Conservation (phyloP, 768 basidiomycete species). For the Suillus spraguei region DNA sequence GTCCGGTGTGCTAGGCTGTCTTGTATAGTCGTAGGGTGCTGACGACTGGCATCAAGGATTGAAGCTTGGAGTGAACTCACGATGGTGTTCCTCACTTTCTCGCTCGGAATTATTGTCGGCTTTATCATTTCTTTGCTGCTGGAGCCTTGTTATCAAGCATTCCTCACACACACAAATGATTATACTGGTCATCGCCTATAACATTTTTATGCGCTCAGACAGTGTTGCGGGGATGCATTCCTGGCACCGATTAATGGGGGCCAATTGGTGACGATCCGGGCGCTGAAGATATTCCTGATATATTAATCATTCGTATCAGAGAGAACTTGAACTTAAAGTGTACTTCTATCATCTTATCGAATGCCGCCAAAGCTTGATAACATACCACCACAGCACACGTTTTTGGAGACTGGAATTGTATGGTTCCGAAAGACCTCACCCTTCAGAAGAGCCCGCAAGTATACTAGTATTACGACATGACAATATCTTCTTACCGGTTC, state of each 20-base stretch:
- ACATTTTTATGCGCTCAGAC: neutral
- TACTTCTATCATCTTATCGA: constrained; percentile 25
- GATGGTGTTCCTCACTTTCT: constrained; percentile 87
- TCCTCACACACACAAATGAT: constrained; percentile 90
- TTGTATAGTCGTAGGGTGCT: neutral
- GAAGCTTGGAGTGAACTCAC: constrained; percentile 89
- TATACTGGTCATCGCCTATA: constrained; percentile 53
- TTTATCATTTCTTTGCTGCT: constrained; percentile 81
- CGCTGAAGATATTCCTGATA: constrained; percentile 78
- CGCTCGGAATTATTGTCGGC: constrained; percentile 84
- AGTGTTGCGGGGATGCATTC: constrained; percentile 72
- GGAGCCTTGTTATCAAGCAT: constrained; percentile 73
- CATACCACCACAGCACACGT: constrained; percentile 35
- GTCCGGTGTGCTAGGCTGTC: constrained; percentile 50
- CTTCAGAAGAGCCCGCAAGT: constrained; percentile 80
- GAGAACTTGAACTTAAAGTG: constrained; percentile 93
- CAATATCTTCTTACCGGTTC: no score
- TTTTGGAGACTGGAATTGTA: constrained; percentile 87
- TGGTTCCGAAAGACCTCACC: constrained; percentile 77
- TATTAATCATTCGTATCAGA: constrained; percentile 84
- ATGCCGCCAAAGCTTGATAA: neutral
- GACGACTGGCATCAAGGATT: constrained; percentile 53
- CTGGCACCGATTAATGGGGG: constrained; percentile 88
- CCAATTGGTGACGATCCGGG: constrained; percentile 88
- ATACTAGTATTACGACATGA: constrained; percentile 65